A percentile compares a stretch with the other conserved stretches of the same genome.
These are phyloP conservation scores for Pleurotus tuber-regium DNA, from an alignment of 768 basidiomycete species.

Conservation along the genomic window DNA sequence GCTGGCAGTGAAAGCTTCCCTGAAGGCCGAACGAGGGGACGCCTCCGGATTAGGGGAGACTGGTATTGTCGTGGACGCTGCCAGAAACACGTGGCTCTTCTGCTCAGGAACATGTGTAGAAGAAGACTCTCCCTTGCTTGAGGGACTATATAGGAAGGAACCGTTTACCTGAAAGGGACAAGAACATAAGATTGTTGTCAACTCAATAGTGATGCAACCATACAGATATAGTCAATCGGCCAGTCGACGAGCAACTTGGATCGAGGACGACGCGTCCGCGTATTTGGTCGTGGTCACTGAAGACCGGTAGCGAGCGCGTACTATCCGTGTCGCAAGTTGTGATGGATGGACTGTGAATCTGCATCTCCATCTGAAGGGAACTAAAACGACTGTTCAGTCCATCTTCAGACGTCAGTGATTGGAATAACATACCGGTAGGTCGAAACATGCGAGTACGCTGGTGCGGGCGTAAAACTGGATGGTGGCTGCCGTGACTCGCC, in stretches of 20 bases:
- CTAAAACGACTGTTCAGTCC: conserved; percentile 24
- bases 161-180: conserved; percentile 54
- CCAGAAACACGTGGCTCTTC: conserved; percentile 49
- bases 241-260: conserved; percentile 46
- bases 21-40: conserved; percentile 37
- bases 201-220: not conserved
- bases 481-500: conserved; percentile 21
- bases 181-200: conserved; percentile 2
- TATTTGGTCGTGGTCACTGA: conserved; percentile 57
- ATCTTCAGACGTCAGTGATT: not conserved
- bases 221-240: conserved; percentile 59
- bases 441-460: conserved; percentile 44
- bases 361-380: conserved; percentile 56
- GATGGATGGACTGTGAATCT: conserved; percentile 60
- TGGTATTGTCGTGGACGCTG: conserved; percentile 40
- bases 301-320: conserved; percentile 47
- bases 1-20: conserved; percentile 33
- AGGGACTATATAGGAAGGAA: conserved; percentile 43
- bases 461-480: conserved; percentile 32
- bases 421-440: conserved; percentile 42
- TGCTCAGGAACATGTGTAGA: conserved; percentile 16
- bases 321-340: conserved; percentile 36
- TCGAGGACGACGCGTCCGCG: conserved; percentile 60
- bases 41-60: conserved; percentile 33
- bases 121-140: conserved; percentile 21